Evolutionary conservation across 352 stramenopile species (phyloP).

Genomic region (Phytophthora sp.): DNA sequence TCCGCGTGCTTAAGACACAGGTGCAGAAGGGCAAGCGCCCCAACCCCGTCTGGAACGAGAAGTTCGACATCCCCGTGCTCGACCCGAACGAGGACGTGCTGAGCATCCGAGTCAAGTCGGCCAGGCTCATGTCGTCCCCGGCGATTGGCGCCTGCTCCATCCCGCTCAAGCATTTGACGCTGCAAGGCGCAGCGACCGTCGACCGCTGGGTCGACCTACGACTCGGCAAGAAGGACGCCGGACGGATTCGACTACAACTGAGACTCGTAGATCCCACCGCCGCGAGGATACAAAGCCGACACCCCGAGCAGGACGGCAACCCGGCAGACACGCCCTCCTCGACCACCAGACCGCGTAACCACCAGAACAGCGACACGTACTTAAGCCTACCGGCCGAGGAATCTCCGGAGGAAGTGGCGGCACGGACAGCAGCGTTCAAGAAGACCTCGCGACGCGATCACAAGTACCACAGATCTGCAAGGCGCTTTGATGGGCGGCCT

Average conservation of each 20-base stretch:
- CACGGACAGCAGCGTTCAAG: constrained; percentile 16
- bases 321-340: not conserved
- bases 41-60: constrained; percentile 79
- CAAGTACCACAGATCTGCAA: constrained; percentile 42
- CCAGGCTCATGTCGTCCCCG: constrained; percentile 66
- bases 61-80: constrained; percentile 68
- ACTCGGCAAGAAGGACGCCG: constrained; percentile 59
- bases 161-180: constrained; percentile 46
- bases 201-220: constrained; percentile 70
- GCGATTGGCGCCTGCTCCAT: constrained; percentile 62
- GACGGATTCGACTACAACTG: constrained; percentile 70
- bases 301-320: constrained; percentile 9
- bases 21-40: constrained; percentile 59
- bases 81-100: constrained; percentile 57
- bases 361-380: constrained; percentile 35
- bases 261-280: constrained; percentile 44
- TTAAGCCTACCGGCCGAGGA: constrained; percentile 38
- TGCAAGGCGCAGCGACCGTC: constrained; percentile 37
- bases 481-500: constrained; percentile 31
- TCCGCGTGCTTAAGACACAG: constrained; percentile 69
- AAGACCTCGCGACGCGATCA: constrained; percentile 31
- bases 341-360: constrained; percentile 8
- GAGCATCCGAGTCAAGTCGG: constrained; percentile 77
- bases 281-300: constrained; percentile 18
- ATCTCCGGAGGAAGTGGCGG: constrained; percentile 25